Evolutionary conservation across 2,329 filamentous ascomycete genomes (phyloP).

Genomic region (Fusarium paranaense): DNA sequence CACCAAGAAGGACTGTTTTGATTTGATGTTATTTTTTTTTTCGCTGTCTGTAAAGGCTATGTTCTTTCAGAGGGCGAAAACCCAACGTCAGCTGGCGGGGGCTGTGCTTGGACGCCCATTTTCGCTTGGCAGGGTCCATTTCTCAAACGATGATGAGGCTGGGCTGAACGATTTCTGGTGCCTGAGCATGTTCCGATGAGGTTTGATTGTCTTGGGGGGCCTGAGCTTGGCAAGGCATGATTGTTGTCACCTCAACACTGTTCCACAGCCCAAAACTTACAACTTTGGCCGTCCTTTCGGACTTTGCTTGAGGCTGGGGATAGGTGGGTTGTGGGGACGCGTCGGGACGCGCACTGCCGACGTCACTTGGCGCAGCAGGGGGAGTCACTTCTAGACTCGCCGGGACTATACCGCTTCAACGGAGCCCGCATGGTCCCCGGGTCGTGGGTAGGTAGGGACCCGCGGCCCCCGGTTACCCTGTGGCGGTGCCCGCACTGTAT

Average conservation of each 20-base stretch:
- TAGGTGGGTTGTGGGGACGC: slow-evolving; percentile 29
- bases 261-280: background rate
- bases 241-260: background rate
- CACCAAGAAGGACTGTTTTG: background rate
- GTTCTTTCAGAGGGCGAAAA: slow-evolving; percentile 31
- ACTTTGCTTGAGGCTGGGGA: background rate
- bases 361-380: slow-evolving; percentile 39
- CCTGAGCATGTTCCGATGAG: slow-evolving; percentile 4
- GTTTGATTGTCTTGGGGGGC: background rate
- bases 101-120: slow-evolving; percentile 30
- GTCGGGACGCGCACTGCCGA: slow-evolving; percentile 37
- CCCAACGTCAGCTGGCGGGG: slow-evolving; percentile 44
- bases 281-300: background rate
- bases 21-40: background rate
- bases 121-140: slow-evolving; percentile 31
- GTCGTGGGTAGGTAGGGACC: slow-evolving; percentile 5
- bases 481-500: slow-evolving; percentile 7
- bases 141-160: background rate
- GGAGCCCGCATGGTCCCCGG: background rate
- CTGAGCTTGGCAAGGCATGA: background rate
- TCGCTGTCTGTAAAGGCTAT: background rate
- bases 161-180: background rate
- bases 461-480: background rate
- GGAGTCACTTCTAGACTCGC: background rate
- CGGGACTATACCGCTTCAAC: background rate